Conservation (phyloP, 148 eudicot species). For the Fagopyrum tataricum region DNA sequence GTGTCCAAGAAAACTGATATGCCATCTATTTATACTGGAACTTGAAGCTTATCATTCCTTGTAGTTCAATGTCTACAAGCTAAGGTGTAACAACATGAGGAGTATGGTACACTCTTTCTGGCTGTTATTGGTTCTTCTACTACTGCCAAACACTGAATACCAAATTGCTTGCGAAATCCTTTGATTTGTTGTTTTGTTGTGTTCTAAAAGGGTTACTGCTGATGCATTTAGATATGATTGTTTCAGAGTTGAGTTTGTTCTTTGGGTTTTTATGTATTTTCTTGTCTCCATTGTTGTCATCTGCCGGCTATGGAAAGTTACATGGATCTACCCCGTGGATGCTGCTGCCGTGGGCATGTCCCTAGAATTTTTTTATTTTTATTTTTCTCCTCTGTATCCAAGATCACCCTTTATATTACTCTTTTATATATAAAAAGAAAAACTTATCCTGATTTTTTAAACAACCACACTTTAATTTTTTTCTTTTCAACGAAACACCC, state of each 20-base stretch:
- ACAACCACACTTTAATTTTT: too few relatives aligned
- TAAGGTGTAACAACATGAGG: not conserved
- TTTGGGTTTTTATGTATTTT: too few relatives aligned
- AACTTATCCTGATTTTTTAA: too few relatives aligned
- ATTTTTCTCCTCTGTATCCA: too few relatives aligned
- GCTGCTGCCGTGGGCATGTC: too few relatives aligned
- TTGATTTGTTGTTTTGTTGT: not conserved
- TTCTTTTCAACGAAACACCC: too few relatives aligned
- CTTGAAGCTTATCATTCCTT: not conserved
- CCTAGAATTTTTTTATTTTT: too few relatives aligned
- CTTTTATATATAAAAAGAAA: too few relatives aligned
- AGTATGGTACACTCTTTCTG: not conserved
- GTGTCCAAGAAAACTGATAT: not conserved
- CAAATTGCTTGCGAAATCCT: not conserved
- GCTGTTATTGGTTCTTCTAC: not conserved
- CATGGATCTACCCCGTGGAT: too few relatives aligned
- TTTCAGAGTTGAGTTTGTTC: not conserved
- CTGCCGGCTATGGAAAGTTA: not conserved
- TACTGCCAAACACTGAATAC: not conserved
- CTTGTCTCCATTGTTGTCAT: not conserved
- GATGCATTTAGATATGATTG: not conserved
- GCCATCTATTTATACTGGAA: conserved; percentile 7
- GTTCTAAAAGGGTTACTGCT: not conserved
- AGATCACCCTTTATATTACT: too few relatives aligned
- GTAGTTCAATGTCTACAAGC: conserved; percentile 11